Percentiles rank a stretch among this genome's conserved stretches.
Evolutionary conservation across 768 basidiomycete species (phyloP).

Genomic region (Collybia nuda): DNA sequence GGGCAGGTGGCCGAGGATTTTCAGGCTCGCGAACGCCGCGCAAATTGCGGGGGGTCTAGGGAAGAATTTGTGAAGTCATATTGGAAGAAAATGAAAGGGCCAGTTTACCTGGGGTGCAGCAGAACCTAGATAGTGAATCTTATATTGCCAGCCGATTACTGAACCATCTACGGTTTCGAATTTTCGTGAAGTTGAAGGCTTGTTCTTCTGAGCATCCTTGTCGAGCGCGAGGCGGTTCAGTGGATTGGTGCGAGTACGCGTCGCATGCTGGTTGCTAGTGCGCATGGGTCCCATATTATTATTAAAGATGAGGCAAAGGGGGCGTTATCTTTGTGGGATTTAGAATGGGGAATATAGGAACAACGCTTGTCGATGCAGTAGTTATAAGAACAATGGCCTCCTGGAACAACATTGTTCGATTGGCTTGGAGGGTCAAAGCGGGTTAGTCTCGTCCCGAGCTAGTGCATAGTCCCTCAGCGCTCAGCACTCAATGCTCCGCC

Average conservation of each 20-base stretch:
- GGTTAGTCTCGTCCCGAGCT: too few relatives aligned
- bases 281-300: constrained; percentile 1
- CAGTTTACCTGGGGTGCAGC: constrained; percentile 2
- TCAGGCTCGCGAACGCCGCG: constrained; percentile 19
- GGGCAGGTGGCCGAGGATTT: constrained; percentile 34
- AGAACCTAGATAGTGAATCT: neutral
- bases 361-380: neutral
- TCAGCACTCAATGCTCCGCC: too few relatives aligned
- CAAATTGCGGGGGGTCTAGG: constrained; percentile 6
- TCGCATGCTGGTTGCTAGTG: neutral
- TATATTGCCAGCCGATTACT: constrained; percentile 3
- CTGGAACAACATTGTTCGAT: neutral
- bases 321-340: neutral
- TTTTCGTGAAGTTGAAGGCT: too few relatives aligned
- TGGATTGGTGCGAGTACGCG: constrained; percentile 4
- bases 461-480: too few relatives aligned
- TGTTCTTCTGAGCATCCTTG: too few relatives aligned
- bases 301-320: neutral
- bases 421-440: neutral
- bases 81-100: too few relatives aligned
- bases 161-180: constrained; percentile 1
- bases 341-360: neutral
- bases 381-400: neutral
- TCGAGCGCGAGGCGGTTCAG: neutral
- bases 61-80: neutral